These are phyloP conservation scores for Spizellomyces sp. DNA, from an alignment of 192 early-diverging fungal species.

Conservation along the genomic window DNA sequence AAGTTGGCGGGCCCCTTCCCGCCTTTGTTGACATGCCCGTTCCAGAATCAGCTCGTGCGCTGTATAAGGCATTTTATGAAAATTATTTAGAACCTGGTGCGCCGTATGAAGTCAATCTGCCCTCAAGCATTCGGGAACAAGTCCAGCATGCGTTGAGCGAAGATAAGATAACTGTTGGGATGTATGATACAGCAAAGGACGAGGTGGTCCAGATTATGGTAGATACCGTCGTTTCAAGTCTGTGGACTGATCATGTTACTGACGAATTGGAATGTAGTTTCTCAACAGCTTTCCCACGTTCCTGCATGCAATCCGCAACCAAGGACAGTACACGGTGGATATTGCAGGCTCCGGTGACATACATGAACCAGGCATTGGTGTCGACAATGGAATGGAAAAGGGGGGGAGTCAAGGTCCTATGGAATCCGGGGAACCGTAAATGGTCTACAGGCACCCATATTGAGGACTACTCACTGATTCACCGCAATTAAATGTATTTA, in stretches of 20 bases:
- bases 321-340: background rate
- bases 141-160: background rate
- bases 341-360: too few relatives aligned
- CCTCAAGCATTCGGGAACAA: conserved; percentile 1
- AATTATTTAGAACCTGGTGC: conserved; percentile 13
- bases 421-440: too few relatives aligned
- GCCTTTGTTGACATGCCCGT: conserved; percentile 17
- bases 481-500: too few relatives aligned
- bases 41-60: conserved; percentile 8
- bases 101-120: conserved; percentile 34
- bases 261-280: conserved; percentile 4
- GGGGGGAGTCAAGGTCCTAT: too few relatives aligned
- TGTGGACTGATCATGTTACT: background rate
- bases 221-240: background rate
- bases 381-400: too few relatives aligned
- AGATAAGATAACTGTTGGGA: conserved; percentile 16
- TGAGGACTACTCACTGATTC: too few relatives aligned
- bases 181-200: conserved; percentile 27
- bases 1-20: background rate
- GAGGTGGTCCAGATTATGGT: conserved; percentile 34
- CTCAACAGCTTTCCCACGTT: conserved; percentile 26
- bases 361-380: too few relatives aligned
- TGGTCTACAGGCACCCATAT: too few relatives aligned
- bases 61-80: conserved; percentile 28
- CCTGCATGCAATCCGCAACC: conserved; percentile 8